Evolutionary conservation across 2,329 filamentous ascomycete genomes (phyloP), one percentile per base, ranked within the genome.

Genomic region (Colletotrichum australisinense): DNA sequence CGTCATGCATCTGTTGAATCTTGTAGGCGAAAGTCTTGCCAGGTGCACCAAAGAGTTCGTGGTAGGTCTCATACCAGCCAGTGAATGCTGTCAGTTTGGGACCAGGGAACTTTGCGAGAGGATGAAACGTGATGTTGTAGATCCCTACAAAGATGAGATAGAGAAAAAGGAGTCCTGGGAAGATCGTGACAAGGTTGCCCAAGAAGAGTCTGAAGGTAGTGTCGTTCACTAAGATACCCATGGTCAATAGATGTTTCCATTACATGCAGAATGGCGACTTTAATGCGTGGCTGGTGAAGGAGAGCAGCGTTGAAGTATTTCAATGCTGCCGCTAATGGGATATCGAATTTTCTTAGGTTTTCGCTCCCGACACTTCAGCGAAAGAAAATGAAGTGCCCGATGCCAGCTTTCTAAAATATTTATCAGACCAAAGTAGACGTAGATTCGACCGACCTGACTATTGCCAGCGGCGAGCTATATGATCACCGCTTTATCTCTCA

Each of bases 41-140:
- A 2, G 28, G 49, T 14, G 26, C 5, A 60, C 30, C 57, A 70
- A 19, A 24, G n/a, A 81, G 73, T 72, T 82, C 79, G 66, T 78
- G 80, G 74, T 79, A 84, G 22, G 77, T 79, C 67, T 84, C 81
- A 55, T 81, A 80, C 70, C 76, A 78, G 32, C 76, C 73, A 0
- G 79, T 81, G 9, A 78, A 57, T 0, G 81, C 81, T 0, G 80
- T 78, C 9, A 82, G 70, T 58, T 77, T 80, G 2, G 81, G 80
- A 5, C 82, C 81, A 0, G 82, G 81, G 30, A 84, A 77, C 14
- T 52, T 55, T 11, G 78, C 70, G 4, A 81, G 65, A 3, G 80
- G 80, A 49, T 64, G 62, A 2, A 73, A 28, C 8, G 22, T 46
- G 6, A 73, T 55, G 22, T 60, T 58, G 42, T 73, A 69, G 1